These are phyloP conservation scores for Actinidia polygama DNA, from an alignment of 179 eudicot genomes.

Conservation along the genomic window DNA sequence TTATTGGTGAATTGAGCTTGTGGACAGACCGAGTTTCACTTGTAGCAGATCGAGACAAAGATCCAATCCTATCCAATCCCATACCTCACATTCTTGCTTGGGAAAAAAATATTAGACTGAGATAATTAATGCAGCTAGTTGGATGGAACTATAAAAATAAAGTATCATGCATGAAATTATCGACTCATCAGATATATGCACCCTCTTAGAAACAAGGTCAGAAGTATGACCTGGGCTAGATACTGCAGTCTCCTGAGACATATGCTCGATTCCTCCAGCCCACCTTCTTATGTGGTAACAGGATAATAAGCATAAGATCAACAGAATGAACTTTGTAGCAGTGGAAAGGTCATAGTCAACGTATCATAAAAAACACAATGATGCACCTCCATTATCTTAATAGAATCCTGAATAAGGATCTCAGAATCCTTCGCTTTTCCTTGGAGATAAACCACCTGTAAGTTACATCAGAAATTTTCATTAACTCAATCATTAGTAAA, in stretches of 20 bases:
- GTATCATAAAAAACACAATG: slow-evolving; percentile 12
- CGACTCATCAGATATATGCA: background rate
- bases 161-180: background rate
- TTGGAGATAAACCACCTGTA: slow-evolving; percentile 77
- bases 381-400: slow-evolving; percentile 77
- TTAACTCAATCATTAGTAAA: background rate
- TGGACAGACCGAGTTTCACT: too few relatives aligned
- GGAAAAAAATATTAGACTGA: background rate
- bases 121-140: slow-evolving; percentile 10
- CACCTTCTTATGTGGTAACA: slow-evolving; percentile 60
- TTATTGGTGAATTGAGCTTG: too few relatives aligned
- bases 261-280: slow-evolving; percentile 73
- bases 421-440: slow-evolving; percentile 79
- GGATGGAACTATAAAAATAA: background rate
- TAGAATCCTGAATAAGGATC: slow-evolving; percentile 73
- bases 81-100: background rate
- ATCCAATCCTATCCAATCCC: too few relatives aligned
- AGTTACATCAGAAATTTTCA: background rate
- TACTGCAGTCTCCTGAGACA: slow-evolving; percentile 81
- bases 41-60: too few relatives aligned
- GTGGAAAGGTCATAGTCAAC: background rate
- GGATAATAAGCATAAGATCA: slow-evolving; percentile 14
- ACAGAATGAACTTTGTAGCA: slow-evolving; percentile 17
- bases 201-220: background rate
- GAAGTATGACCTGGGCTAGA: slow-evolving; percentile 77